Base-by-base conservation (phyloP, 176 grass and related monocot species). In the Eremochloa ophiuroides region DNA sequence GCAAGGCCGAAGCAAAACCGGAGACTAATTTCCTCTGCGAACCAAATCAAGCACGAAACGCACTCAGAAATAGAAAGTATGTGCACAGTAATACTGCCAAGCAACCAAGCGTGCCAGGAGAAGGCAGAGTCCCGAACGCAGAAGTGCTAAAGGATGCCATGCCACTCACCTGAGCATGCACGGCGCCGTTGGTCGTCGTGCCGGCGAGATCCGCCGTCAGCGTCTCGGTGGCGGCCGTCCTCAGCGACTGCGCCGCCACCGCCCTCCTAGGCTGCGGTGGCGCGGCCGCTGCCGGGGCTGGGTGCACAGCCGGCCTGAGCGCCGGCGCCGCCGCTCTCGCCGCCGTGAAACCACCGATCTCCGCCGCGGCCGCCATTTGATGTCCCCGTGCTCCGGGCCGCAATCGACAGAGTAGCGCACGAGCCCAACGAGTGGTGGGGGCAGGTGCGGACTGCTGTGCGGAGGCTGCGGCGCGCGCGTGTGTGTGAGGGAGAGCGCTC, bases 271-370 rank as follows among this genome's bases (percentile, higher is more conserved):
- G 83, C 53, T 69, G 85, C 80, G 56, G 59, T 46, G 48, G 58
- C 22, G 66, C 26, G 65, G 9, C 35, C 77, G 63, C 68, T 47
- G 61, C 60, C 22, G 74, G 39, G 5, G 44, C 51, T 13, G 67
- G 58, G 20, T 66, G 25, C 6, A 71, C 42, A 34, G 73, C 71
- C 72, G 55, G 51, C 59, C 66, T 62, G 62, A 80, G 51, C 15
- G 82, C 62, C 28, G 76, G 50, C 28, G 61, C 17, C 30, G 61
- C 77, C 76, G 66, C 69, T 41, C 82, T 81, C 65, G 68, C 55
- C 25, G 82, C 91, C 71, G 83, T 14, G 33, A 80, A 74, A 7
- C 80, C 74, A 9, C 90, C 86, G 39, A 98, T 98, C 86, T 98
- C 89, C 70, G 80, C 74, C 76, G 83, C 81, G 83, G 87, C 85